Conservation (phyloP, 768 basidiomycete species). For the Termitomyces sp. region DNA sequence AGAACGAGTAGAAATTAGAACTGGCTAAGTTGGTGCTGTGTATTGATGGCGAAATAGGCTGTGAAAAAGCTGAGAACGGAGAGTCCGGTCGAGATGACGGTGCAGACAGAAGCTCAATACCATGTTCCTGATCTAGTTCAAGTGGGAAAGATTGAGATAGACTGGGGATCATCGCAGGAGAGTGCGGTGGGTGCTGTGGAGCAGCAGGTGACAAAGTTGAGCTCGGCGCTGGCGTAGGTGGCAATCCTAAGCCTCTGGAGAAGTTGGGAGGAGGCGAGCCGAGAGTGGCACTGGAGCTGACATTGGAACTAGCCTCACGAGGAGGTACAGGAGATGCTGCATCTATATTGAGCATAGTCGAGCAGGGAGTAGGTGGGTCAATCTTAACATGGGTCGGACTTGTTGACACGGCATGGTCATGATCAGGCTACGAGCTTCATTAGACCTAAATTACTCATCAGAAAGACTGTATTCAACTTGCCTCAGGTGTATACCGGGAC, state of each 20-base stretch:
- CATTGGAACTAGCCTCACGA: slow-evolving; percentile 8
- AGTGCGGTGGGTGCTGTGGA: slow-evolving; percentile 10
- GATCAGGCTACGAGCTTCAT: slow-evolving; percentile 1
- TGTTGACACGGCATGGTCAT: slow-evolving; percentile 29
- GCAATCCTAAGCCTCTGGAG: slow-evolving; percentile 1
- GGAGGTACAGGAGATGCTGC: slow-evolving; percentile 15
- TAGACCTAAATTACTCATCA: not conserved
- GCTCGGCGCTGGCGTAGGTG: slow-evolving; percentile 11
- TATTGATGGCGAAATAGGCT: slow-evolving; percentile 10
- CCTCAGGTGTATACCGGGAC: slow-evolving; percentile 39
- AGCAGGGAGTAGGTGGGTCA: slow-evolving; percentile 26
- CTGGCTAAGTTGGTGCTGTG: slow-evolving; percentile 4
- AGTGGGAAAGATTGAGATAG: slow-evolving; percentile 39
- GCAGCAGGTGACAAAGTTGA: slow-evolving; percentile 8
- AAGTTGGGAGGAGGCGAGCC: slow-evolving; percentile 11
- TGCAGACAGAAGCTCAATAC: slow-evolving; percentile 38
- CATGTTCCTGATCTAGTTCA: slow-evolving; percentile 38
- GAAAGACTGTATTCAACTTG: slow-evolving; percentile 18
- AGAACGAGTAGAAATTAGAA: slow-evolving; percentile 16
- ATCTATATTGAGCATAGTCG: slow-evolving; percentile 19
- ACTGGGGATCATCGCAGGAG: slow-evolving; percentile 26
- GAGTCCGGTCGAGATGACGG: slow-evolving; percentile 37
- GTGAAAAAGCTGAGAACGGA: slow-evolving; percentile 29
- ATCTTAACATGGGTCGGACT: slow-evolving; percentile 44
- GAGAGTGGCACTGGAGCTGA: slow-evolving; percentile 13